Evolutionary conservation across 345 rosid genomes (phyloP).

Genomic region (Passiflora organensis): DNA sequence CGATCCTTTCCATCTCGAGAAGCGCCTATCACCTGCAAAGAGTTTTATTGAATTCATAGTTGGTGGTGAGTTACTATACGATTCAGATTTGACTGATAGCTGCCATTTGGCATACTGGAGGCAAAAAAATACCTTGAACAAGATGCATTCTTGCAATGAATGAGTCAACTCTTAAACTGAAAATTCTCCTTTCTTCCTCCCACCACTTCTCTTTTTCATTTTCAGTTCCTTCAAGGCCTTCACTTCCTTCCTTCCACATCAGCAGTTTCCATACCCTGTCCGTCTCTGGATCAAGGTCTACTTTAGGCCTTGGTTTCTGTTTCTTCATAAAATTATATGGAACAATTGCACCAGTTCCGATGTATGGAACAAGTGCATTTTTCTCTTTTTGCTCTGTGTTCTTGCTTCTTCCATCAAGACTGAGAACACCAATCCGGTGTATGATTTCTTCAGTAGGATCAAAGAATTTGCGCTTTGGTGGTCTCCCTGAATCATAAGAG

Average conservation of each 20-base stretch:
- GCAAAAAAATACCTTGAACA: constrained; percentile 64
- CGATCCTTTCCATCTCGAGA: constrained; percentile 98
- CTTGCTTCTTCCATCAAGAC: constrained; percentile 32
- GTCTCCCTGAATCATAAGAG: constrained; percentile 32
- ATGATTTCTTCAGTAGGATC: constrained; percentile 41
- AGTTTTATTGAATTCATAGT: constrained; percentile 1
- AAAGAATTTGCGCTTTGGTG: constrained; percentile 21
- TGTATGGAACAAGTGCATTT: constrained; percentile 59
- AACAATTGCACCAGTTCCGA: constrained; percentile 47
- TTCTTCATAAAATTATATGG: constrained; percentile 51
- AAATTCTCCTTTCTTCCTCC: constrained; percentile 79
- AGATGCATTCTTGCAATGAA: constrained; percentile 95
- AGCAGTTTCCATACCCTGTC: constrained; percentile 77
- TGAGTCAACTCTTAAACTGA: constrained; percentile 69
- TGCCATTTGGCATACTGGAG: background rate
- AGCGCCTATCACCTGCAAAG: constrained; percentile 83
- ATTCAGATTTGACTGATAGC: background rate
- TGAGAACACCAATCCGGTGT: constrained; percentile 38
- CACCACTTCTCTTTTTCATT: constrained; percentile 66
- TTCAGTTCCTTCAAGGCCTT: constrained; percentile 38
- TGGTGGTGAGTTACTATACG: constrained; percentile 7
- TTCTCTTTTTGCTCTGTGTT: constrained; percentile 43
- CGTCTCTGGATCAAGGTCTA: constrained; percentile 85
- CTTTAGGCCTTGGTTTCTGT: constrained; percentile 70
- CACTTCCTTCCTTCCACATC: constrained; percentile 71